These are phyloP conservation scores for Polyplosphaeria fusca DNA, from an alignment of 495 filamentous ascomycete genomes.

Conservation along the genomic window DNA sequence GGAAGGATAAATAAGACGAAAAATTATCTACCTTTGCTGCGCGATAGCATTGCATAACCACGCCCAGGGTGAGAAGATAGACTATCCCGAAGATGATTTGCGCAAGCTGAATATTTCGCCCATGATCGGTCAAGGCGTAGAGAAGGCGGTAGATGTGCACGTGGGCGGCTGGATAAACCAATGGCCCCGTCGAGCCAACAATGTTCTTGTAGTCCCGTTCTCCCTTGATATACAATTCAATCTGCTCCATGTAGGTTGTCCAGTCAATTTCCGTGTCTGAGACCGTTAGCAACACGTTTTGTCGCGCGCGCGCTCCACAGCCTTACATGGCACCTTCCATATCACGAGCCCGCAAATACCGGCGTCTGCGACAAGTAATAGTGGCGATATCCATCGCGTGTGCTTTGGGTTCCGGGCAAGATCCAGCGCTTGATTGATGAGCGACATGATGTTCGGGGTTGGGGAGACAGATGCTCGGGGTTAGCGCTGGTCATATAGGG, in stretches of 20 bases:
- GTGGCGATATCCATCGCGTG: constrained; percentile 61
- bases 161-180: constrained; percentile 92
- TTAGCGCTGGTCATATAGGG: constrained; percentile 16
- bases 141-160: constrained; percentile 85
- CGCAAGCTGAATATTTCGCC: constrained; percentile 70
- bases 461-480: constrained; percentile 4
- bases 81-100: constrained; percentile 76
- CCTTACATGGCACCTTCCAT: constrained; percentile 80
- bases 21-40: constrained; percentile 54
- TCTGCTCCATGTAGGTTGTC: constrained; percentile 93
- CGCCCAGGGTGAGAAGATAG: constrained; percentile 68
- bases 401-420: constrained; percentile 53
- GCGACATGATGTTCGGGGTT: constrained; percentile 29
- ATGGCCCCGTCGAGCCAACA: constrained; percentile 77
- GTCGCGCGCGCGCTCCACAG: background rate
- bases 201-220: constrained; percentile 86
- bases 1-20: background rate
- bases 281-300: constrained; percentile 13
- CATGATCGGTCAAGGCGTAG: constrained; percentile 72
- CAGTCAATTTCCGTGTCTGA: constrained; percentile 98
- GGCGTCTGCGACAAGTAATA: constrained; percentile 71
- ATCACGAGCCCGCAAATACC: constrained; percentile 72
- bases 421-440: constrained; percentile 36
- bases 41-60: constrained; percentile 81
- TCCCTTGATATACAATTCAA: constrained; percentile 71